Conservation (phyloP, 805 yeast genomes). For the Starmerella bombicola region DNA sequence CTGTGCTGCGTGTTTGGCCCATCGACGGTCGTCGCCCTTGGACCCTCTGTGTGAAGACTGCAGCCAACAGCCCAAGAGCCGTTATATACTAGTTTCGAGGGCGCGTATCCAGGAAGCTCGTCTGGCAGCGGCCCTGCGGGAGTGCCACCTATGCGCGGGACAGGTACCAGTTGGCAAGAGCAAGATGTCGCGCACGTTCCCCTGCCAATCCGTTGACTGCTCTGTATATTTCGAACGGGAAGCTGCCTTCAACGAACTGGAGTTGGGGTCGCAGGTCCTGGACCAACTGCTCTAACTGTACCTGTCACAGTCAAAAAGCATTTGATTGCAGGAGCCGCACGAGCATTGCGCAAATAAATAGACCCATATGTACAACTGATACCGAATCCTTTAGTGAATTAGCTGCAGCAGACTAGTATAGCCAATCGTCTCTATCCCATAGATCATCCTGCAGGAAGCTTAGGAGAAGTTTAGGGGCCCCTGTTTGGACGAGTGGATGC, state of each 20-base stretch:
- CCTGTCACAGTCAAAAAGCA: no score
- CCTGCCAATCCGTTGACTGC: slow-evolving; percentile 21
- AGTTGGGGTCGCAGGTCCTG: background rate
- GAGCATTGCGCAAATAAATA: no score
- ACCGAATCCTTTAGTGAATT: no score
- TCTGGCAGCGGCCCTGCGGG: slow-evolving; percentile 1
- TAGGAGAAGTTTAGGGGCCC: slow-evolving; percentile 52
- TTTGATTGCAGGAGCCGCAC: no score
- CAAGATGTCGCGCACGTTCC: background rate
- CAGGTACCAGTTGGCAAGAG: background rate
- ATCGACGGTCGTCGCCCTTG: slow-evolving; percentile 2
- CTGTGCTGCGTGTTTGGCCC: slow-evolving; percentile 16
- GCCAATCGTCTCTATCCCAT: slow-evolving; percentile 43
- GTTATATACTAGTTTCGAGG: slow-evolving; percentile 11
- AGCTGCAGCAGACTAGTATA: no score
- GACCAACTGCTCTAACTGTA: background rate
- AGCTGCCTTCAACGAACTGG: slow-evolving; percentile 4
- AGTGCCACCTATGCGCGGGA: slow-evolving; percentile 18
- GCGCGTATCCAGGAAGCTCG: slow-evolving; percentile 5
- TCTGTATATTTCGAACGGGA: slow-evolving; percentile 18
- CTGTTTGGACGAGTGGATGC: slow-evolving; percentile 86
- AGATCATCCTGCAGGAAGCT: slow-evolving; percentile 78
- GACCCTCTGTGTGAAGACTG: slow-evolving; percentile 12
- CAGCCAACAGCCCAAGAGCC: slow-evolving; percentile 9
- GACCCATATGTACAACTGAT: no score